phyloP scores from a whole-genome alignment of 306 rosid genomes.

The Dalbergia cochinchinensis region DNA sequence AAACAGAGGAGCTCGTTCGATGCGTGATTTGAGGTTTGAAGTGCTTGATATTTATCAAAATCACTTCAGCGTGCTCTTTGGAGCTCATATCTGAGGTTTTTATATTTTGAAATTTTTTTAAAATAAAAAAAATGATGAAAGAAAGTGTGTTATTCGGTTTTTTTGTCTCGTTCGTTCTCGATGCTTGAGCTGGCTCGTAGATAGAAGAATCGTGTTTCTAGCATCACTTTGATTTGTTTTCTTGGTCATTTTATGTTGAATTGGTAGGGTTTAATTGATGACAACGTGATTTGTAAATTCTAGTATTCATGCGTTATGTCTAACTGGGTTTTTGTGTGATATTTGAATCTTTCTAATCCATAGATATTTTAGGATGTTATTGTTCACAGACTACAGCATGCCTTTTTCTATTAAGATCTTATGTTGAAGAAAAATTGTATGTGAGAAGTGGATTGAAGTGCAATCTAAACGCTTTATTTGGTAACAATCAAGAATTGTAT shows the following conservation, averaged over 20 bases:
- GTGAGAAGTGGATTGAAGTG: not conserved
- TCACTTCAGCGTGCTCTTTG: not conserved
- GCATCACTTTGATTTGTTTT: not conserved
- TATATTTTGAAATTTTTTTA: not conserved
- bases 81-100: conserved; percentile 16
- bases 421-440: not conserved
- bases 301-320: not conserved
- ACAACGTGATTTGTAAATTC: conserved; percentile 12
- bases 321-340: conserved; percentile 1
- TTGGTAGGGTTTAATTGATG: not conserved
- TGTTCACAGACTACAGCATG: not conserved
- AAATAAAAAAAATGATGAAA: not conserved
- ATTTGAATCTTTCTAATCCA: conserved; percentile 26
- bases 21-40: not conserved
- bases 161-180: not conserved
- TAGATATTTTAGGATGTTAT: not conserved
- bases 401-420: conserved; percentile 11
- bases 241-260: not conserved
- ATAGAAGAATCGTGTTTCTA: not conserved
- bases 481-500: not conserved
- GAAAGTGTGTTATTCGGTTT: conserved; percentile 6
- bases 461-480: not conserved
- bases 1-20: conserved; percentile 33
- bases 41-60: not conserved
- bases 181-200: not conserved